These are phyloP conservation scores for Torrubiellomyces zombiae DNA, from an alignment of 2,329 filamentous ascomycete genomes.

Conservation along the genomic window DNA sequence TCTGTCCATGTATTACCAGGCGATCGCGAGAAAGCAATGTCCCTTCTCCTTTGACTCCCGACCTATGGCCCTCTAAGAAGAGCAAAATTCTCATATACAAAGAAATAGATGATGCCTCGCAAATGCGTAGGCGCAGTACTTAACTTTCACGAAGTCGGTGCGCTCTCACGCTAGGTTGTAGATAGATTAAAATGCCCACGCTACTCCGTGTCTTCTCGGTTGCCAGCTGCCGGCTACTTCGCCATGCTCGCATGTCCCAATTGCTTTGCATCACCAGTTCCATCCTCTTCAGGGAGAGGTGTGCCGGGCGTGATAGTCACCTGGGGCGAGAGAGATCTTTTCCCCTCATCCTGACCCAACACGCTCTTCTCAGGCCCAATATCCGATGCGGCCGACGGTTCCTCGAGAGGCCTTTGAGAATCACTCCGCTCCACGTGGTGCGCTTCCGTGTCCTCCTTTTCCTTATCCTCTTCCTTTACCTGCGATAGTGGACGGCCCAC, in stretches of 20 bases:
- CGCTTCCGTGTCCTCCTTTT: conserved; percentile 16
- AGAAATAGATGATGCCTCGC: no score
- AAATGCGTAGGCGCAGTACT: no score
- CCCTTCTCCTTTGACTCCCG: no score
- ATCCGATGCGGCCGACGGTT: conserved; percentile 1
- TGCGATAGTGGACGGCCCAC: conserved; percentile 16
- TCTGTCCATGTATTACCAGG: no score
- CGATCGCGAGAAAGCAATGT: no score
- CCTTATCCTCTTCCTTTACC: conserved; percentile 21
- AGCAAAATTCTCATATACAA: no score
- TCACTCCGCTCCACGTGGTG: conserved; percentile 13
- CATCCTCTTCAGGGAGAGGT: conserved; percentile 19
- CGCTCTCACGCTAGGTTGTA: no score
- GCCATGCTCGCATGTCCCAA: conserved; percentile 22
- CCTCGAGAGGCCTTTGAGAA: neutral
- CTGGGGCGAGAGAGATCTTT: conserved; percentile 3
- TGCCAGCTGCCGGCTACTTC: conserved; percentile 16
- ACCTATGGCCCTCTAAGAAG: no score
- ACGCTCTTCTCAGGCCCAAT: conserved; percentile 4
- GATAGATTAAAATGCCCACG: no score
- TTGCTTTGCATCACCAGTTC: conserved; percentile 23
- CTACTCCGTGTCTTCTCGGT: no score
- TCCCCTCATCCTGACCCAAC: conserved; percentile 1
- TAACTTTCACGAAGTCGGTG: no score
- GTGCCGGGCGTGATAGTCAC: conserved; percentile 18